phyloP scores from a whole-genome alignment of 1,284 basidiomycete genomes.

The Ceratobasidium sp. region DNA sequence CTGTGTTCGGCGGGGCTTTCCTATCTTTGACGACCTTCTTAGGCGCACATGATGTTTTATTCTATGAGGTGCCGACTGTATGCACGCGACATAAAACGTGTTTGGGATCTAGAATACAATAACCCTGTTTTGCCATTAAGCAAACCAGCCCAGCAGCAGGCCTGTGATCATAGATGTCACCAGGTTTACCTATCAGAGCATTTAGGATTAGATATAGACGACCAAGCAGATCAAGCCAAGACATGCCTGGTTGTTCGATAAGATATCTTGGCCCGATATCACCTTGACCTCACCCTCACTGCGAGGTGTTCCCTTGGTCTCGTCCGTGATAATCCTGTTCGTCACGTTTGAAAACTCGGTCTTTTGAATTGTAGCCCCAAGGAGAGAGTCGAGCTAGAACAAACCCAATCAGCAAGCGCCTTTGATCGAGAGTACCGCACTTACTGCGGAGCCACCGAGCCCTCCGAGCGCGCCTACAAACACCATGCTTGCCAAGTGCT shows the following conservation, averaged over 20 bases:
- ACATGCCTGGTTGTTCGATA: conserved; percentile 83
- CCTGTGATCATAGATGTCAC: conserved; percentile 55
- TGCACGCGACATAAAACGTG: neutral
- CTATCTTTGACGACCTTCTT: neutral
- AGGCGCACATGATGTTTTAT: neutral
- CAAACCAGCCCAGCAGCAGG: conserved; percentile 51
- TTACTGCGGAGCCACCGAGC: conserved; percentile 75
- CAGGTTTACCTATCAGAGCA: conserved; percentile 54
- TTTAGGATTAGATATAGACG: neutral
- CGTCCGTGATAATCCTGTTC: conserved; percentile 73
- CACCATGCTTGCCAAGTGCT: conserved; percentile 54
- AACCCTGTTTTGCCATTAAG: conserved; percentile 30
- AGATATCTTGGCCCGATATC: conserved; percentile 73
- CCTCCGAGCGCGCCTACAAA: conserved; percentile 71
- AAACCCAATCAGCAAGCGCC: conserved; percentile 9
- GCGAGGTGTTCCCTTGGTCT: conserved; percentile 47
- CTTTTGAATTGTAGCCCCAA: conserved; percentile 87
- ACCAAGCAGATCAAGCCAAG: neutral
- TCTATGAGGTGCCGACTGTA: neutral
- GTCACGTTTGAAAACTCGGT: conserved; percentile 74
- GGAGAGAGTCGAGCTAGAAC: conserved; percentile 77
- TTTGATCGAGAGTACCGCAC: conserved; percentile 45
- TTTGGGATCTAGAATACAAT: neutral
- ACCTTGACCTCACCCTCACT: conserved; percentile 55
- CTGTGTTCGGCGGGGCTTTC: neutral